Conservation (phyloP, 306 rosid genomes). For the Lablab purpureus region DNA sequence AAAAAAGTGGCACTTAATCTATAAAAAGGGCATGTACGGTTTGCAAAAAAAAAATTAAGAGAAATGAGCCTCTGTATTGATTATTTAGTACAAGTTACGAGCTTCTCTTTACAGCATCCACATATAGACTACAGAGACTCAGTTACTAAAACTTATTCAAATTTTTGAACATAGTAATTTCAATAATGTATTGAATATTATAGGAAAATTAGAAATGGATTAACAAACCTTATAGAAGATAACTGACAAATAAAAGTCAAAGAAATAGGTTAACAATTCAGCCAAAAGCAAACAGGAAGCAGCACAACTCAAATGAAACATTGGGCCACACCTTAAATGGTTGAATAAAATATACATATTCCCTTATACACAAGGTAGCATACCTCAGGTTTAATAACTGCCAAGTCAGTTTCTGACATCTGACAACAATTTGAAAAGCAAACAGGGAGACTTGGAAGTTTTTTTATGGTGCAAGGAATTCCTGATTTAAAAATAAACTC, state of each 20-base stretch:
- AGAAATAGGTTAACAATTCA: constrained; percentile 7
- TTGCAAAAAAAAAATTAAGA: no score
- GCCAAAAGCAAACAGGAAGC: background rate
- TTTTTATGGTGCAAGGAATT: constrained; percentile 25
- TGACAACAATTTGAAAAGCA: constrained; percentile 38
- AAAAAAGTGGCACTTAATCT: background rate
- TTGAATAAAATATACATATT: background rate
- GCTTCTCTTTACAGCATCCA: no score
- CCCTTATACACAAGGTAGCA: constrained; percentile 18
- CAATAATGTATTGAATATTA: constrained; percentile 5
- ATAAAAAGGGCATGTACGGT: background rate
- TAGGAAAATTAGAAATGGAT: constrained; percentile 12
- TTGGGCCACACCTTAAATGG: background rate
- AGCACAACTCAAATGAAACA: constrained; percentile 27
- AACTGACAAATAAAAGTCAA: constrained; percentile 10
- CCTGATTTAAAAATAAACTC: constrained; percentile 26
- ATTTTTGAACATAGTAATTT: background rate
- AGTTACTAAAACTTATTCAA: background rate
- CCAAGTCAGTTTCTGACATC: constrained; percentile 92
- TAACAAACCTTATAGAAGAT: background rate
- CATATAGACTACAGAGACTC: no score
- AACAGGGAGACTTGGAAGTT: constrained; percentile 24
- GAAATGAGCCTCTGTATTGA: no score
- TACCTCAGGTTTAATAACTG: constrained; percentile 95
- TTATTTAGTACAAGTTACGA: no score